Percentiles rank a stretch among this genome's conserved stretches.
These are phyloP conservation scores for Trichocomaceae sp. DNA, from an alignment of 2,329 filamentous ascomycete genomes.

Conservation along the genomic window DNA sequence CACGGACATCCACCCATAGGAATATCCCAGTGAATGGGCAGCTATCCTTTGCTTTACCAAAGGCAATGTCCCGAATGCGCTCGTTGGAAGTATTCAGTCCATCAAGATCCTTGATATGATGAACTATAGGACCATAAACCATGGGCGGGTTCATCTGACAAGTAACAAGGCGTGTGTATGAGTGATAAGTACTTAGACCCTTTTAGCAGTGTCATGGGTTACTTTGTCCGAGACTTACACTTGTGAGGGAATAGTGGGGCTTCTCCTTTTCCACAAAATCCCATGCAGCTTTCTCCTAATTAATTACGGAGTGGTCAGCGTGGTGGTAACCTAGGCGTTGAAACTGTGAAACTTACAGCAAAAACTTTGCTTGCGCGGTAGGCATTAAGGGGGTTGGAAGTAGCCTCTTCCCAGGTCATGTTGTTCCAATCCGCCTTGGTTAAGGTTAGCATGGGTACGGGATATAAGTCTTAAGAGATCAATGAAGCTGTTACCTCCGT, in stretches of 20 bases:
- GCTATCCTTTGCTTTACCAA: constrained; percentile 50
- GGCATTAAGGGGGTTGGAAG: constrained; percentile 24
- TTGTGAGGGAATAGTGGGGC: constrained; percentile 49
- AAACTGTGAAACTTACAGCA: constrained; percentile 22
- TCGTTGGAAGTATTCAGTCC: constrained; percentile 64
- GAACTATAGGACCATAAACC: constrained; percentile 55
- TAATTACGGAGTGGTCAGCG: background rate
- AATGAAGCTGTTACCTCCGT: constrained; percentile 30
- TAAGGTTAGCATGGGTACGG: constrained; percentile 1
- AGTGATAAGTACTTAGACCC: background rate
- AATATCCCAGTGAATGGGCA: constrained; percentile 49
- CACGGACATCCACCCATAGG: constrained; percentile 47
- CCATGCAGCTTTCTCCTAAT: constrained; percentile 54
- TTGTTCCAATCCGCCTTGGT: constrained; percentile 31
- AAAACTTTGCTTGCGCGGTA: constrained; percentile 49
- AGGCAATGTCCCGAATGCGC: constrained; percentile 54
- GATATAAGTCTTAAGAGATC: constrained; percentile 27
- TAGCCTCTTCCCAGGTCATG: constrained; percentile 26
- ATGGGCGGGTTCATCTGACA: constrained; percentile 51
- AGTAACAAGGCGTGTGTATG: constrained; percentile 17
- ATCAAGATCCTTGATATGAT: constrained; percentile 53
- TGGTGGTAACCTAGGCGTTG: background rate
- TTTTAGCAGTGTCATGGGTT: background rate
- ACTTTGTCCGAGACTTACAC: background rate
- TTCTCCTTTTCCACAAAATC: constrained; percentile 48